These are phyloP conservation scores for Naganishia antarctica DNA, from an alignment of 768 basidiomycete genomes.

Conservation along the genomic window DNA sequence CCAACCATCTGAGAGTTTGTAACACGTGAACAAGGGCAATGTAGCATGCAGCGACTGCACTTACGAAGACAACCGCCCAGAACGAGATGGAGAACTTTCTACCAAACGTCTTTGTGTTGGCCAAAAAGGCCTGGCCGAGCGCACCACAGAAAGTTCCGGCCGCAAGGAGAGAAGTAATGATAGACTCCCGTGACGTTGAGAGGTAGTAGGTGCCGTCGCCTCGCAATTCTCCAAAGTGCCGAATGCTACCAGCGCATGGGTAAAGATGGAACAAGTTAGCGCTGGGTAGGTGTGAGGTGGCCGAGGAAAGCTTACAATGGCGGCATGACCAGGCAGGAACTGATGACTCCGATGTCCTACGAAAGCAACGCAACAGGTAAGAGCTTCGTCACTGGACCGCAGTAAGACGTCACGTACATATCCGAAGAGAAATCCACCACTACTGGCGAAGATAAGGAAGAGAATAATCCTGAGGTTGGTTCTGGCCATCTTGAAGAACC, in stretches of 20 bases:
- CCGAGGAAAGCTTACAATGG: slow-evolving; percentile 2
- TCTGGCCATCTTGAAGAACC: background rate
- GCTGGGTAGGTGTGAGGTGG: background rate
- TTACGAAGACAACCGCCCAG: slow-evolving; percentile 64
- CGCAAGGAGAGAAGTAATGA: slow-evolving; percentile 72
- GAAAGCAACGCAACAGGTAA: background rate
- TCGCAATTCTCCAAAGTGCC: slow-evolving; percentile 22
- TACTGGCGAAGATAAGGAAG: slow-evolving; percentile 19
- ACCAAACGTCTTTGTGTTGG: slow-evolving; percentile 49
- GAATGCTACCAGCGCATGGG: background rate
- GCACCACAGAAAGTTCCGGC: slow-evolving; percentile 55
- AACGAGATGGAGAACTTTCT: slow-evolving; percentile 69
- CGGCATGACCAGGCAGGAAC: slow-evolving; percentile 21
- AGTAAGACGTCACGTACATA: slow-evolving; percentile 3
- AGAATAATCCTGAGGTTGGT: slow-evolving; percentile 20
- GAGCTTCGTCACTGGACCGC: no score
- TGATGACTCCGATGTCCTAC: slow-evolving; percentile 27
- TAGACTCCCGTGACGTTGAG: slow-evolving; percentile 63
- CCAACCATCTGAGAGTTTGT: slow-evolving; percentile 60
- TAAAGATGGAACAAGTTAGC: background rate
- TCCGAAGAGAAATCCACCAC: slow-evolving; percentile 17
- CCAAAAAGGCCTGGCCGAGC: slow-evolving; percentile 28
- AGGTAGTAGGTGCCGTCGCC: slow-evolving; percentile 50
- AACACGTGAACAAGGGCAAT: slow-evolving; percentile 1
- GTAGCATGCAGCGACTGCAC: slow-evolving; percentile 16